Evolutionary conservation across 257 asterid genomes (phyloP), one percentile per base, ranked within the genome.

Genomic region (Solanum boliviense): DNA sequence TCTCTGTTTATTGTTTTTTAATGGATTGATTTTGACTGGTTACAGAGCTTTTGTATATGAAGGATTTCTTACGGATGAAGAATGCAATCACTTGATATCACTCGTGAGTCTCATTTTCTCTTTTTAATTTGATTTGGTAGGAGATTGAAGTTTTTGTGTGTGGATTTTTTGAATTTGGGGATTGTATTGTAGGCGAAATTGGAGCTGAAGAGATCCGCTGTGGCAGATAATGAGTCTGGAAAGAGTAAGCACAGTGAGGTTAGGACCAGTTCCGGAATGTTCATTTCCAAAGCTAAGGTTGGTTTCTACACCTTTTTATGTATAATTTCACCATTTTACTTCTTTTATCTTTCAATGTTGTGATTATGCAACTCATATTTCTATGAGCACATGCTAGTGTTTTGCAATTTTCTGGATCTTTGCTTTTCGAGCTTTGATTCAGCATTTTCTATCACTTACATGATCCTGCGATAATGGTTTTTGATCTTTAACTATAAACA

Each of bases 211-310:
- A 93, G 98, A 91, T 97, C 98, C 12, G 94, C 93, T 13, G 99
- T 97, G 89, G 98, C 98, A 5, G 98, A 97, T 89, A 93, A 93
- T 92, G 89, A 87, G 46, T 95, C 99, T 65, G 99, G 99, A 73
- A 86, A 93, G 88, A 93, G 96, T 89, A 93, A 90, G 89, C 93
- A 91, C 12, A 95, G 98, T 81, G 97, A 93, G 90, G 98, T 93
- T 73, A 95, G 99, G 91, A 97, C 98, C 41, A 95, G 99, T 92
- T 97, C 99, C 6, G 99, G 99, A 81, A 97, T 95, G 98, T 95
- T 97, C 79, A 97, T 97, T 76, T 21, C 89, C 32, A 97, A 95
- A 90, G 97, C 73, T 65, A 95, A 94, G 98, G 99, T 97, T 88
- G 35, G 95, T 70, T 87, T 89, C 85, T 85, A 76, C 18, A 21